Conservation (phyloP, 2,329 filamentous ascomycete genomes). For the Coniochaeta sp. region DNA sequence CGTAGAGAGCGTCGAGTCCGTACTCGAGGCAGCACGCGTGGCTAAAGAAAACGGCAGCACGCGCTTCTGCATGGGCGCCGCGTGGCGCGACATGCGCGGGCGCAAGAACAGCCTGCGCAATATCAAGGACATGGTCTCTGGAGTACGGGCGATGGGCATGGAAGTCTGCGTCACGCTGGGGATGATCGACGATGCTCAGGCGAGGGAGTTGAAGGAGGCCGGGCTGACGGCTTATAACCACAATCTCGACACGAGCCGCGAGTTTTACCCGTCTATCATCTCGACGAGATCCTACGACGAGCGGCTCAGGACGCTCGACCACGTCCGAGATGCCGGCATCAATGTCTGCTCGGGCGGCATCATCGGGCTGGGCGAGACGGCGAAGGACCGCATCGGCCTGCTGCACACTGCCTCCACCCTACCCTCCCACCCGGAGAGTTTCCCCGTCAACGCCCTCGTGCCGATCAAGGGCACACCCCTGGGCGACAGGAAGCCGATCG, state of each 20-base stretch:
- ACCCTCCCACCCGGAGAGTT: constrained; percentile 78
- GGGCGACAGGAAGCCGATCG: constrained; percentile 64
- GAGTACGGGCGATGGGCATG: constrained; percentile 76
- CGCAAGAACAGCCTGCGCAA: constrained; percentile 78
- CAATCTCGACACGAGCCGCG: constrained; percentile 84
- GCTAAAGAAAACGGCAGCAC: constrained; percentile 82
- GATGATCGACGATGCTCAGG: constrained; percentile 81
- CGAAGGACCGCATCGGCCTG: constrained; percentile 73
- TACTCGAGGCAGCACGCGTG: constrained; percentile 68
- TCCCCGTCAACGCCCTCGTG: constrained; percentile 85
- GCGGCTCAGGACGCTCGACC: constrained; percentile 67
- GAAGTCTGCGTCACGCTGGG: constrained; percentile 87
- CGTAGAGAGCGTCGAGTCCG: constrained; percentile 71
- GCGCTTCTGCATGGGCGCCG: constrained; percentile 91
- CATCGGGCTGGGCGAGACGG: constrained; percentile 72
- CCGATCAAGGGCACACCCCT: constrained; percentile 87
- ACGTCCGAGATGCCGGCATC: constrained; percentile 80
- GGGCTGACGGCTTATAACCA: constrained; percentile 91
- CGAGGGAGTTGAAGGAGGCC: constrained; percentile 73
- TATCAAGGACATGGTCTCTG: constrained; percentile 78
- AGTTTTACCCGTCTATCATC: constrained; percentile 83
- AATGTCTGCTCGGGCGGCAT: constrained; percentile 90
- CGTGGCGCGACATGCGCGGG: constrained; percentile 90
- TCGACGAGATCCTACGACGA: constrained; percentile 84
- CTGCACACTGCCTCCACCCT: constrained; percentile 77